These are phyloP conservation scores for Russula virescens DNA, from an alignment of 768 basidiomycete species.

Conservation along the genomic window DNA sequence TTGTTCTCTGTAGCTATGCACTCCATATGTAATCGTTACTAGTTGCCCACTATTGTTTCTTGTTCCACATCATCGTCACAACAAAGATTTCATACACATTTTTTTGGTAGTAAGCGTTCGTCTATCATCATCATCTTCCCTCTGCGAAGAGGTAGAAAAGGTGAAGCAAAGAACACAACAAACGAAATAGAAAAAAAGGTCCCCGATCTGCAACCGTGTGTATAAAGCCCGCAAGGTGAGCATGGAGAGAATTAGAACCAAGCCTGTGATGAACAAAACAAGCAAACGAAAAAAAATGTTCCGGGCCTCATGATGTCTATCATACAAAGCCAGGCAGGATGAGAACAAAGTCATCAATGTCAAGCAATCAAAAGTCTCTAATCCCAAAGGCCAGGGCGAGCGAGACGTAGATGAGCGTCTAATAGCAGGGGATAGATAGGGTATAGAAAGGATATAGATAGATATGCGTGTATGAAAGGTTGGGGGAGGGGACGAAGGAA, in stretches of 20 bases:
- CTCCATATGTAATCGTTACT: slow-evolving; percentile 9
- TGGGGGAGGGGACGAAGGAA: background rate
- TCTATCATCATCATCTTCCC: background rate
- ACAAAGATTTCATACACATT: slow-evolving; percentile 2
- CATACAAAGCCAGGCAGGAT: background rate
- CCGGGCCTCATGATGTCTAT: background rate
- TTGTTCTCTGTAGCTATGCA: background rate
- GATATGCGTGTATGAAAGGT: slow-evolving; percentile 1
- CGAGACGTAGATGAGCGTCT: background rate
- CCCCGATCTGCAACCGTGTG: slow-evolving; percentile 1
- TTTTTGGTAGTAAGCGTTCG: background rate
- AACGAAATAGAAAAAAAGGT: background rate
- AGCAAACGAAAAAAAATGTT: background rate
- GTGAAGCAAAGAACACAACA: background rate
- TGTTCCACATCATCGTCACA: background rate
- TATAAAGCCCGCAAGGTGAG: background rate
- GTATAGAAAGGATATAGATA: slow-evolving; percentile 11
- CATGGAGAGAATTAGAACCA: background rate
- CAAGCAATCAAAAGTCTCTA: slow-evolving; percentile 4
- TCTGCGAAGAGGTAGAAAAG: background rate
- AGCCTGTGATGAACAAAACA: background rate
- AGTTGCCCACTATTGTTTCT: background rate
- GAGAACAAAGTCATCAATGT: slow-evolving; percentile 5
- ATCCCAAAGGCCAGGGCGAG: background rate
- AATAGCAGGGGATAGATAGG: slow-evolving; percentile 5